Conservation (phyloP, 192 early-diverging fungal genomes). For the Entomortierella parvispora region DNA sequence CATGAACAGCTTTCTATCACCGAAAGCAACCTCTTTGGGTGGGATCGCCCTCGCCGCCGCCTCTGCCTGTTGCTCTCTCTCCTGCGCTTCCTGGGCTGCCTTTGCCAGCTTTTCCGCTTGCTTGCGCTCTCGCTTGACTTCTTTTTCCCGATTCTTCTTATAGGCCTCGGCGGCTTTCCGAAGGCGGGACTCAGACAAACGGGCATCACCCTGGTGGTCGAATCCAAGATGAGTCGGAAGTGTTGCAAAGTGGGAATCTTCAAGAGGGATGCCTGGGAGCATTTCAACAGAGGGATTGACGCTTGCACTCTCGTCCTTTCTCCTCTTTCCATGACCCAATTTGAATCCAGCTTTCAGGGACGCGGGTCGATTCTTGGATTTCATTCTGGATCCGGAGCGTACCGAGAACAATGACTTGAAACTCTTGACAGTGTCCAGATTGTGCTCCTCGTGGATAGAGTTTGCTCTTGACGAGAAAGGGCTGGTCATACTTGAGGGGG, state of each 20-base stretch:
- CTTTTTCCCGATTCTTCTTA: slow-evolving; percentile 21
- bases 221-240: slow-evolving; percentile 1
- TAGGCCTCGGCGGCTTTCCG: slow-evolving; percentile 32
- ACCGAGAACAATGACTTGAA: slow-evolving; percentile 41
- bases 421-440: slow-evolving; percentile 38
- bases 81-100: slow-evolving; percentile 2
- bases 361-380: slow-evolving; percentile 10
- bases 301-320: background rate
- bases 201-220: background rate
- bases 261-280: background rate
- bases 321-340: slow-evolving; percentile 3
- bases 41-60: slow-evolving; percentile 21
- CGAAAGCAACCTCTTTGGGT: slow-evolving; percentile 56
- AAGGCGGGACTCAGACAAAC: slow-evolving; percentile 18
- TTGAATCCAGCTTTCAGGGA: slow-evolving; percentile 42
- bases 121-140: slow-evolving; percentile 14
- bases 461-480: slow-evolving; percentile 29
- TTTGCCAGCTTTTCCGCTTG: slow-evolving; percentile 17
- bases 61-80: slow-evolving; percentile 26
- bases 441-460: slow-evolving; percentile 37
- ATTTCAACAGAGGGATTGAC: background rate
- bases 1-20: slow-evolving; percentile 60
- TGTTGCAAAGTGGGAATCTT: slow-evolving; percentile 11
- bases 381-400: slow-evolving; percentile 13
- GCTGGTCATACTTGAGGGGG: background rate